These are phyloP conservation scores for Irpex rosettiformis DNA, from an alignment of 1,284 basidiomycete species.

Conservation along the genomic window DNA sequence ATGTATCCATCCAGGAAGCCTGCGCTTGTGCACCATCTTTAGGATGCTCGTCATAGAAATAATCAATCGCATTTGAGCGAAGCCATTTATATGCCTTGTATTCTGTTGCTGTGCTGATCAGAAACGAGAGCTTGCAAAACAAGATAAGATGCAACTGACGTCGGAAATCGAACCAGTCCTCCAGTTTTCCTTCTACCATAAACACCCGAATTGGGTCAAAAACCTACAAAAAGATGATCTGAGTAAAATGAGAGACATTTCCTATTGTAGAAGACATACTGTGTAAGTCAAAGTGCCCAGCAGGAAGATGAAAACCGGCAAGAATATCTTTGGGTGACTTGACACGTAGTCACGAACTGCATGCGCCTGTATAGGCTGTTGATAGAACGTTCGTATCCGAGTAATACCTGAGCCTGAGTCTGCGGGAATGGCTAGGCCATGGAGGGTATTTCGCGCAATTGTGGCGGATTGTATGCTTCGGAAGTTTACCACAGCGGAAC, in stretches of 20 bases:
- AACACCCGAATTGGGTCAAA: conserved; percentile 90
- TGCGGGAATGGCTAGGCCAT: conserved; percentile 56
- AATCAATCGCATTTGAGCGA: conserved; percentile 50
- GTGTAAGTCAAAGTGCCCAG: conserved; percentile 88
- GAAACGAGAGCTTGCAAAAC: conserved; percentile 38
- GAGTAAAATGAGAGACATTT: not conserved
- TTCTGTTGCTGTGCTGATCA: too few species aligned
- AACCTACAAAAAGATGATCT: conserved; percentile 43
- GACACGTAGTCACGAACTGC: conserved; percentile 81
- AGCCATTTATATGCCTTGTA: conserved; percentile 63
- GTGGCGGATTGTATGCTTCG: conserved; percentile 66
- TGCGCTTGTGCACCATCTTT: conserved; percentile 6
- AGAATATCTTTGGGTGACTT: conserved; percentile 81
- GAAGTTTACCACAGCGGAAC: conserved; percentile 65
- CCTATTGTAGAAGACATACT: conserved; percentile 46
- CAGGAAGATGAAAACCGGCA: conserved; percentile 85
- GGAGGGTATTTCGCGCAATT: conserved; percentile 82
- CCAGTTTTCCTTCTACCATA: conserved; percentile 81
- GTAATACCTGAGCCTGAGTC: conserved; percentile 39
- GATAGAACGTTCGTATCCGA: conserved; percentile 65
- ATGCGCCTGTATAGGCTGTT: conserved; percentile 75
- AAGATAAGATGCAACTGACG: conserved; percentile 34
- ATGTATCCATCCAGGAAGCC: conserved; percentile 41
- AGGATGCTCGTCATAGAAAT: conserved; percentile 32
- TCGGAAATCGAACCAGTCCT: conserved; percentile 79